Evolutionary conservation across 495 filamentous ascomycete genomes (phyloP).

Genomic region (Xylaria flabelliformis): DNA sequence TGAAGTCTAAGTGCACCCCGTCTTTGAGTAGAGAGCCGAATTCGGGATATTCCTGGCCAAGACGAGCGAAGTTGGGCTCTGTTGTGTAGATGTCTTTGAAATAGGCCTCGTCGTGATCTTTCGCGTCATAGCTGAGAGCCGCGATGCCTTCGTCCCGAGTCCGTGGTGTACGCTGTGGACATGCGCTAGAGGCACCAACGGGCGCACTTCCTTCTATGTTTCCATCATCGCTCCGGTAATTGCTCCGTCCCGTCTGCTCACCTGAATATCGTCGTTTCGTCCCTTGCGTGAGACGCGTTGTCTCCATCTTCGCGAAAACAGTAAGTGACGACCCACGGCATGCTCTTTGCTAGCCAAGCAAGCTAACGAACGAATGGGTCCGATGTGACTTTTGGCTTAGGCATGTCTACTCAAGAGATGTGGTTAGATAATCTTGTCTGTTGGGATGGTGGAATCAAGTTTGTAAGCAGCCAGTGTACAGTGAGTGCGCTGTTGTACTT

Average conservation of each 20-base stretch:
- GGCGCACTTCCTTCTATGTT: not conserved
- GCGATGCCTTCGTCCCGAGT: not conserved
- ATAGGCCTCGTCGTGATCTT: constrained; percentile 39
- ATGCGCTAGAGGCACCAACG: not conserved
- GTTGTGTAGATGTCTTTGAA: constrained; percentile 45
- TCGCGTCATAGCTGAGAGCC: not conserved
- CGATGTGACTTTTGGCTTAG: not conserved
- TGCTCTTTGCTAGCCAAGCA: not conserved
- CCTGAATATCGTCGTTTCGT: constrained; percentile 34
- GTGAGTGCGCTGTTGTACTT: not conserved
- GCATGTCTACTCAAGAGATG: not conserved
- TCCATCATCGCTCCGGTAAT: not conserved
- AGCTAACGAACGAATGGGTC: not conserved
- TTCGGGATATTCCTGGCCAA: constrained; percentile 41
- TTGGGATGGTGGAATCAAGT: not conserved
- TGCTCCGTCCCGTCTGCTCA: constrained; percentile 17
- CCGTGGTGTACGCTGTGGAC: not conserved
- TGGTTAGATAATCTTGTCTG: not conserved
- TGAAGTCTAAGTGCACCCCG: constrained; percentile 80
- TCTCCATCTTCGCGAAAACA: constrained; percentile 14
- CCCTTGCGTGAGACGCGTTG: constrained; percentile 9
- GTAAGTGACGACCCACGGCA: not conserved
- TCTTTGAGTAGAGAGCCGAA: constrained; percentile 54
- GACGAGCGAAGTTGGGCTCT: constrained; percentile 45
- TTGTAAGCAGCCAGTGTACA: not conserved